A percentile compares a stretch with the other conserved stretches of the same genome.
phyloP scores from a whole-genome alignment of 345 rosid species.

The Eucalyptus pauciflora region DNA sequence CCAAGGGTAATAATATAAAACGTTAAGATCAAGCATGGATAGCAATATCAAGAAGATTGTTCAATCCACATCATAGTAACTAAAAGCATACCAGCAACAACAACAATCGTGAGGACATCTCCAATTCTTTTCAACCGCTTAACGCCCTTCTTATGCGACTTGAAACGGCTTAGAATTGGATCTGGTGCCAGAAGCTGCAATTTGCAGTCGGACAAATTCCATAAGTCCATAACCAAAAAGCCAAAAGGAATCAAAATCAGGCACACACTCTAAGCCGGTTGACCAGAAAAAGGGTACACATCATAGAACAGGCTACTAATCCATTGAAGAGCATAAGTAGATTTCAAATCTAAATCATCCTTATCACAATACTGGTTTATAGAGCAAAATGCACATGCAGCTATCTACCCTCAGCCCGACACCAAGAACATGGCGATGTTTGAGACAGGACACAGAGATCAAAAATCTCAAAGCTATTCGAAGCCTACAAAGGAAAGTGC shows the following conservation, averaged over 20 bases:
- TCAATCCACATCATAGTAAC: neutral
- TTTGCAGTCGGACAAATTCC: neutral
- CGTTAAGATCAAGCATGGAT: neutral
- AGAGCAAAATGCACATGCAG: neutral
- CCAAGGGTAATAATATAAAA: neutral
- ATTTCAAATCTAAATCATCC: accelerated
- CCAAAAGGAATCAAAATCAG: neutral
- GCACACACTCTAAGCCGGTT: neutral
- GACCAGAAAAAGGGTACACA: accelerated
- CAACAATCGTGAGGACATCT: slow-evolving; percentile 74
- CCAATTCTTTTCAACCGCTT: slow-evolving; percentile 45
- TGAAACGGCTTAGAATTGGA: slow-evolving; percentile 59
- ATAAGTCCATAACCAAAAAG: neutral
- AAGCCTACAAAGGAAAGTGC: neutral
- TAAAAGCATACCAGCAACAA: slow-evolving; percentile 57
- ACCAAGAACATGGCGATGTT: neutral
- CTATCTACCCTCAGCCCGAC: neutral
- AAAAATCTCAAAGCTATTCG: neutral
- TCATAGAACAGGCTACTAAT: neutral
- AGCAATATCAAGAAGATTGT: neutral
- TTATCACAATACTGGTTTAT: neutral
- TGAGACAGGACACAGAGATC: neutral
- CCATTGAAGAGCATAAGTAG: no score
- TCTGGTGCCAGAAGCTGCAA: slow-evolving; percentile 80
- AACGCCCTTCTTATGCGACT: slow-evolving; percentile 65